phyloP scores from a whole-genome alignment of 441 rosid species.

The Populus hybrid region DNA sequence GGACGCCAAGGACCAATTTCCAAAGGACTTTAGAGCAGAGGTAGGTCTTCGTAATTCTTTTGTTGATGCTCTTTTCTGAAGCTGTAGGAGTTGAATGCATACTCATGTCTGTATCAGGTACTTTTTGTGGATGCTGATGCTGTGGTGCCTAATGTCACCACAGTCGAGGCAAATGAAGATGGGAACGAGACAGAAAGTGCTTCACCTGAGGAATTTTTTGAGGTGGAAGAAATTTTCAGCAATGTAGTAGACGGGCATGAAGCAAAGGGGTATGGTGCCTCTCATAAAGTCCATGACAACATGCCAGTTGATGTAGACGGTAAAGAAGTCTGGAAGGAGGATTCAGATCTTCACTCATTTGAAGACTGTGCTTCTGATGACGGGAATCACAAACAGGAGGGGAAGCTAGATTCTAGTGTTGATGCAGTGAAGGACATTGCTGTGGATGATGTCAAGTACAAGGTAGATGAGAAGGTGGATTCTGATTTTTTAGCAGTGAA shows the following conservation, averaged over 20 bases:
- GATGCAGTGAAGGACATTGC: conserved; percentile 85
- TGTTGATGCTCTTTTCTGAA: conserved; percentile 25
- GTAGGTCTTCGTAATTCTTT: conserved; percentile 43
- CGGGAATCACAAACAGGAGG: conserved; percentile 45
- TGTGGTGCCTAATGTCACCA: conserved; percentile 51
- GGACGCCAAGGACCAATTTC: conserved; percentile 73
- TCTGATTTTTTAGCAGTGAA: conserved; percentile 59
- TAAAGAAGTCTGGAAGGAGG: conserved; percentile 61
- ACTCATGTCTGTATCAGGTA: conserved; percentile 80
- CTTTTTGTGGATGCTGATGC: conserved; percentile 77
- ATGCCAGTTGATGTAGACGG: conserved; percentile 36
- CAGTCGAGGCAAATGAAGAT: conserved; percentile 48
- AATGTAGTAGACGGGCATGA: conserved; percentile 59
- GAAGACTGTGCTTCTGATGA: conserved; percentile 75
- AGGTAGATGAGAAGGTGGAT: conserved; percentile 45
- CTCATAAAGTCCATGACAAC: conserved; percentile 33
- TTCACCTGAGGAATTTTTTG: too few relatives aligned
- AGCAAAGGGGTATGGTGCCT: conserved; percentile 42
- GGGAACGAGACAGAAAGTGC: conserved; percentile 51
- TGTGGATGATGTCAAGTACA: conserved; percentile 85
- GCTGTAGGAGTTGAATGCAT: conserved; percentile 63
- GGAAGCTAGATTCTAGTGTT: conserved; percentile 34
- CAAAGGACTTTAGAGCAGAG: conserved; percentile 85
- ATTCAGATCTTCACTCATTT: conserved; percentile 49
- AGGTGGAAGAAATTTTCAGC: conserved; percentile 93